Percentiles rank a stretch among this genome's conserved stretches.
These are phyloP conservation scores for Tilletia horrida DNA, from an alignment of 1,284 basidiomycete genomes.

Conservation along the genomic window DNA sequence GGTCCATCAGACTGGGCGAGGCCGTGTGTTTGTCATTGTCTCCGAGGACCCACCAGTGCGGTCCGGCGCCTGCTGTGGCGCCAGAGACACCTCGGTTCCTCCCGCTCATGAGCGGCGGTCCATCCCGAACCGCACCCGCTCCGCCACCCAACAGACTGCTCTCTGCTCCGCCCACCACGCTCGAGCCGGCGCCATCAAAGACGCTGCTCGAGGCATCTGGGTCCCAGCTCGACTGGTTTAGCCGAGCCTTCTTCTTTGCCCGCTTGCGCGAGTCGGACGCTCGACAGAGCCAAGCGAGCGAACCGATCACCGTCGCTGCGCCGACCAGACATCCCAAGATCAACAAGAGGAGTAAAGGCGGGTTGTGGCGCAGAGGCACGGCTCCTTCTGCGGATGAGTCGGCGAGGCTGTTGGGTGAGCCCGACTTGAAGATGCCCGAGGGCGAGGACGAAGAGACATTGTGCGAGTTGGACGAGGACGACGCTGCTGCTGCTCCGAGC, in stretches of 20 bases:
- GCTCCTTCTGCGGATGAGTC: not conserved
- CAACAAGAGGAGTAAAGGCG: not conserved
- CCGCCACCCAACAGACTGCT: slow-evolving; percentile 6
- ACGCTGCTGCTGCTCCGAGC: not conserved
- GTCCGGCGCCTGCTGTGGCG: not conserved
- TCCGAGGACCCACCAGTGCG: slow-evolving; percentile 8
- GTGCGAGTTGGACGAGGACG: no score
- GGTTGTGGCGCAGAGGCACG: not conserved
- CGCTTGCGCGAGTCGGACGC: slow-evolving; percentile 7
- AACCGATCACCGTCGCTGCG: slow-evolving; percentile 13
- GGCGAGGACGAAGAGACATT: not conserved
- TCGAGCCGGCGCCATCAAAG: slow-evolving; percentile 10
- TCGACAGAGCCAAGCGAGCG: slow-evolving; percentile 11
- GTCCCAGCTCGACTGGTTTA: slow-evolving; percentile 16
- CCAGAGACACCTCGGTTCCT: no score
- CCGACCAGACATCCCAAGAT: slow-evolving; percentile 12
- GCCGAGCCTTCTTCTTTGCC: slow-evolving; percentile 15
- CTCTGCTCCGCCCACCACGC: not conserved
- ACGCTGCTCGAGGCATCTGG: slow-evolving; percentile 9
- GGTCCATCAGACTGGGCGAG: slow-evolving; percentile 13
- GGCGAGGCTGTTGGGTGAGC: slow-evolving; percentile 1
- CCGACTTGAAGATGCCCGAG: not conserved
- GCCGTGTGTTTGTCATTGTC: not conserved
- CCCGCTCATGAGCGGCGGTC: no score
- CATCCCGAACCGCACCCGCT: not conserved